Evolutionary conservation across 2,329 filamentous ascomycete species (phyloP), one percentile per base, ranked within the genome.

Genomic region (Colletotrichum orbiculare): DNA sequence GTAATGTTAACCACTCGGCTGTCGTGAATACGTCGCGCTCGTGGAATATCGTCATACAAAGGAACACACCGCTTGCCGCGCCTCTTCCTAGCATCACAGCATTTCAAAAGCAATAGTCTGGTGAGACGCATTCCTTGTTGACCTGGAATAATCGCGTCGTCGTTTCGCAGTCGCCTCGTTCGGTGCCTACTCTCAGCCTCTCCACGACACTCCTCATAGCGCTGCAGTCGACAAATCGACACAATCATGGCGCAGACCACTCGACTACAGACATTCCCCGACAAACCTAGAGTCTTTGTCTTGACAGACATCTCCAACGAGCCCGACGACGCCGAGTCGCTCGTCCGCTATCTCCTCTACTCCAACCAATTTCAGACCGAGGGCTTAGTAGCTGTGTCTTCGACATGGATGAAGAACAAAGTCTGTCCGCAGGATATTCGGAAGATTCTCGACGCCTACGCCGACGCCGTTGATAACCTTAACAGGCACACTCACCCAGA

Each of bases 401-500:
- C 81, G 5, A 80, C 76, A 68, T 83, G 81, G 80, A 76, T 83
- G 72, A 78, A 74, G 56, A 73, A 72, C 45, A 76, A 76, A 35
- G 74, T 78, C 48, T 74, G 76, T 61, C 76, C 80, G 6, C 71
- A 83, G 62, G 76, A 81, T 35, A 81, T 84, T 69, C 72, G 74
- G 60, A 76, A 76, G 43, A 81, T 83, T 45, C 57, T 83, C 54
- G 72, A 83, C 58, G 81, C 77, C 10, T 84, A 84, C 63, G 77
- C 69, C 2, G 68, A 75, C n/a, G 80, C 79, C 2, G 76, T 78
- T 17, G 77, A 80, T 15, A 87, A 83, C 61, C 73, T 87, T 6
- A 82, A 84, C 60, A 69, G 69, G 5, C 83, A 86, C 67, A 80
- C 77, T 2, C 81, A 83, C 60, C 77, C 79, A 0, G 77, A 82